Base-by-base conservation (phyloP, 2,329 filamentous ascomycete species). In the Phaeosphaeriaceae sp. region DNA sequence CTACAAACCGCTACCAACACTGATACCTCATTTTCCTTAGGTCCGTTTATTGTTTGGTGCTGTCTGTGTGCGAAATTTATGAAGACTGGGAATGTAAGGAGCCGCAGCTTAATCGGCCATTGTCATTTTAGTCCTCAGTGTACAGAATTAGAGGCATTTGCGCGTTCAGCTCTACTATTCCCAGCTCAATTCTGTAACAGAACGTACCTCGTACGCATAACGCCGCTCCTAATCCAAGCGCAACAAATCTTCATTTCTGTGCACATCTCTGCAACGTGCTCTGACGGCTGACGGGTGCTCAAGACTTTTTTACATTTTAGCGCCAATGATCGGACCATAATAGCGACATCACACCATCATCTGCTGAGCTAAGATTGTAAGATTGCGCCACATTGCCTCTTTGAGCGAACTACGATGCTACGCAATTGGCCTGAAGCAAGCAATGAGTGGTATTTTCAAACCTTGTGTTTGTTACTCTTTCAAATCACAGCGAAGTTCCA, bases 101-200 rank as follows among this genome's bases (percentile, higher is more conserved):
- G 57, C 50, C 55, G 59, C 58, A 63, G 48, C 51, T 59, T 50
- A 57, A 54, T 56, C 58, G 59, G 57, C 60, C 57, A 50, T 54
- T 70, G 67, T 70, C 63, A 68, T 65, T 71, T 65, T 72, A 70
- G 68, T 68, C 63, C 57, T 67, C 64, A 59, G 46, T 72, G 68
- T 71, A 72, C 67, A 71, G 66, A 69, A 70, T 64, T 63, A 69
- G 62, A 70, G 66, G 61, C 65, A 64, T 67, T 67, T 63, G 49
- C 51, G 55, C 58, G 49, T 64, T 56, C 56, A 54, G 42, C 49
- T 51, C 40, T 45, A 41, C 42, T 38, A 38, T 60, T 50, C 43
- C 52, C 50, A 45, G 49, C 61, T 54, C 52, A 46, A 50, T 56
- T 48, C 47, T 49, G 42, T 56, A 53, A 41, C 53, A 36, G 48